A percentile compares a stretch with the other conserved stretches of the same genome.
Evolutionary conservation across 1,139 yeast species (phyloP).

Genomic region (Blastobotrys ciferrii): DNA sequence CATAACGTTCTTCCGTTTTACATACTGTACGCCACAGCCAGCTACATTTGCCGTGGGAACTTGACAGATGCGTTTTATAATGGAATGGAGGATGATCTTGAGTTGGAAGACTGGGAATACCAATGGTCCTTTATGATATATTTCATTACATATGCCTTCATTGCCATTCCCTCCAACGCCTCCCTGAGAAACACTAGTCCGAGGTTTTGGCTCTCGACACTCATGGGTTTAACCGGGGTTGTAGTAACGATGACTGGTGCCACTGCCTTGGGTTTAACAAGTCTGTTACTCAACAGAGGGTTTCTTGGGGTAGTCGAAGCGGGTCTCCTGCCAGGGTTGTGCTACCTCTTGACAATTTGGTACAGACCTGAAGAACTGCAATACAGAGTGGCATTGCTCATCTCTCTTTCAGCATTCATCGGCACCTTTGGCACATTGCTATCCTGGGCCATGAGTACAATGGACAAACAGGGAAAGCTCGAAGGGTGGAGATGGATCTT

Average conservation of each 20-base stretch:
- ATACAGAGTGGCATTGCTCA: slow-evolving; percentile 56
- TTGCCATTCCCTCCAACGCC: slow-evolving; percentile 53
- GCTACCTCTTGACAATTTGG: slow-evolving; percentile 33
- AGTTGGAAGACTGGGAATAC: slow-evolving; percentile 49
- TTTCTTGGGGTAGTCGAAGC: slow-evolving; percentile 60
- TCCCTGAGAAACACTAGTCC: slow-evolving; percentile 35
- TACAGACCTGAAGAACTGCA: slow-evolving; percentile 39
- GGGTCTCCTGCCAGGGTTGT: slow-evolving; percentile 54
- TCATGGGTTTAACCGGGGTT: slow-evolving; percentile 55
- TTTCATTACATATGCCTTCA: slow-evolving; percentile 54
- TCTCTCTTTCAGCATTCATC: slow-evolving; percentile 41
- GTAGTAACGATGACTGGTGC: slow-evolving; percentile 57
- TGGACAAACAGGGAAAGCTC: slow-evolving; percentile 31
- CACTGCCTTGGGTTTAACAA: slow-evolving; percentile 50
- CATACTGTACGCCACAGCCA: not conserved
- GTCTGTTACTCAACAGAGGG: slow-evolving; percentile 54
- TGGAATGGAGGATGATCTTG: slow-evolving; percentile 52
- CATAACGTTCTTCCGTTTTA: slow-evolving; percentile 2
- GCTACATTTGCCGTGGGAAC: slow-evolving; percentile 32
- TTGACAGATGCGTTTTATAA: slow-evolving; percentile 62
- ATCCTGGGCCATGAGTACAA: slow-evolving; percentile 41
- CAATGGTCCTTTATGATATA: slow-evolving; percentile 54
- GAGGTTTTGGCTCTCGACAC: slow-evolving; percentile 47
- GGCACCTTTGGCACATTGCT: slow-evolving; percentile 39
- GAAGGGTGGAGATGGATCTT: slow-evolving; percentile 64